Evolutionary conservation across 2,329 filamentous ascomycete species (phyloP).

Genomic region (Aspergillus pseudotamarii): DNA sequence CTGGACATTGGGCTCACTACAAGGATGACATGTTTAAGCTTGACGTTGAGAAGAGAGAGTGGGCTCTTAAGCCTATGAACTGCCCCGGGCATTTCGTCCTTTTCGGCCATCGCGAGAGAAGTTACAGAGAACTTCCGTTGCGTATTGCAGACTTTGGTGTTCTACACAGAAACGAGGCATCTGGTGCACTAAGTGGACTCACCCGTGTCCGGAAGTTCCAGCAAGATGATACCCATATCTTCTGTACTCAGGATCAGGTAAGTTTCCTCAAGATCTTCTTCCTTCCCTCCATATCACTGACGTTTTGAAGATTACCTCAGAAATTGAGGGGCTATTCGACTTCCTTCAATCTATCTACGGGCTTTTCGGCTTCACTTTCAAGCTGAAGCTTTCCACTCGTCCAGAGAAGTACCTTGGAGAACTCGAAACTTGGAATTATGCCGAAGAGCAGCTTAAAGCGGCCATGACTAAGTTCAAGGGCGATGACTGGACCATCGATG

Average conservation of each 20-base stretch:
- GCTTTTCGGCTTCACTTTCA: slow-evolving; percentile 85
- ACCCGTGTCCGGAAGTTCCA: slow-evolving; percentile 93
- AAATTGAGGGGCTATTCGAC: slow-evolving; percentile 83
- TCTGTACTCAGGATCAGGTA: slow-evolving; percentile 80
- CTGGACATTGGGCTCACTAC: slow-evolving; percentile 92
- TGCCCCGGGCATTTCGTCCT: slow-evolving; percentile 93
- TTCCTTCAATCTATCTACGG: slow-evolving; percentile 81
- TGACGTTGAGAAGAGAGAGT: slow-evolving; percentile 76
- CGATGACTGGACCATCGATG: slow-evolving; percentile 83
- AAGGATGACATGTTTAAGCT: slow-evolving; percentile 96
- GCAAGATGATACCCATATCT: slow-evolving; percentile 95
- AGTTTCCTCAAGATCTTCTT: not conserved
- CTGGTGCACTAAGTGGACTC: slow-evolving; percentile 84
- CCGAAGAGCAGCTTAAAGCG: slow-evolving; percentile 77
- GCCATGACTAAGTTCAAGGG: slow-evolving; percentile 78
- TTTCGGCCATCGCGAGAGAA: slow-evolving; percentile 79
- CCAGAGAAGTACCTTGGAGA: slow-evolving; percentile 88
- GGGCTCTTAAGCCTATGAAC: slow-evolving; percentile 96
- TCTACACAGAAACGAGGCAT: slow-evolving; percentile 92
- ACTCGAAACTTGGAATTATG: slow-evolving; percentile 83
- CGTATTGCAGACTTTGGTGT: slow-evolving; percentile 95
- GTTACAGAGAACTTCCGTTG: slow-evolving; percentile 87
- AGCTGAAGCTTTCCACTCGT: slow-evolving; percentile 89
- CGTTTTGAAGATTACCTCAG: slow-evolving; percentile 58
- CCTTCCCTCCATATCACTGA: slow-evolving; percentile 15